phyloP scores from a whole-genome alignment of 1,284 basidiomycete genomes.

The Schizophyllum commune region DNA sequence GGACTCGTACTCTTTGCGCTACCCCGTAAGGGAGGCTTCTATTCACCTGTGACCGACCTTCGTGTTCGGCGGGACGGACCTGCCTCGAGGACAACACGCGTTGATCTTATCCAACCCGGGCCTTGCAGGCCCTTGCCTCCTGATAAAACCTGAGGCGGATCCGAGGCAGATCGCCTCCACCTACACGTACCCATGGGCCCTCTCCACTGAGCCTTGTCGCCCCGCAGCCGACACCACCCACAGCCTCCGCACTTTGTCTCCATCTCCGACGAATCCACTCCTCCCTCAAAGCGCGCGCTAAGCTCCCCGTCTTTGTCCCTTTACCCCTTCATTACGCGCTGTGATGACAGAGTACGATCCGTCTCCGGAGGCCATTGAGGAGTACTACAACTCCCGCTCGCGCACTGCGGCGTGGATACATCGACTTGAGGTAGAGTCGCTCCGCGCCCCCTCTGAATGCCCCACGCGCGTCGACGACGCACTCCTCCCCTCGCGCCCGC shows the following conservation, averaged over 20 bases:
- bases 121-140: background rate
- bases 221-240: background rate
- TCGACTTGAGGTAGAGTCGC: conserved; percentile 30
- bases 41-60: background rate
- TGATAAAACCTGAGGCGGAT: background rate
- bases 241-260: background rate
- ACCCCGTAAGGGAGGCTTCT: background rate
- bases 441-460: conserved; percentile 51
- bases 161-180: background rate
- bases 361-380: conserved; percentile 47
- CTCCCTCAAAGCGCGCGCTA: background rate
- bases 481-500: conserved; percentile 35
- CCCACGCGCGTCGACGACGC: conserved; percentile 45
- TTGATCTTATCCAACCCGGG: background rate
- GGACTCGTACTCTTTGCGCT: background rate
- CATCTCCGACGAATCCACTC: background rate
- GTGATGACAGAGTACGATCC: conserved; percentile 61
- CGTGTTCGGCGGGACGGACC: background rate
- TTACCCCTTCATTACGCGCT: background rate
- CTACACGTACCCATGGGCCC: background rate
- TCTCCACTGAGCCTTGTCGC: background rate
- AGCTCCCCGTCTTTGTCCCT: background rate
- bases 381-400: conserved; percentile 47
- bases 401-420: conserved; percentile 57
- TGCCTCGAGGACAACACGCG: background rate